phyloP scores from a whole-genome alignment of 495 filamentous ascomycete species.

The Alectoria sarmentosa region DNA sequence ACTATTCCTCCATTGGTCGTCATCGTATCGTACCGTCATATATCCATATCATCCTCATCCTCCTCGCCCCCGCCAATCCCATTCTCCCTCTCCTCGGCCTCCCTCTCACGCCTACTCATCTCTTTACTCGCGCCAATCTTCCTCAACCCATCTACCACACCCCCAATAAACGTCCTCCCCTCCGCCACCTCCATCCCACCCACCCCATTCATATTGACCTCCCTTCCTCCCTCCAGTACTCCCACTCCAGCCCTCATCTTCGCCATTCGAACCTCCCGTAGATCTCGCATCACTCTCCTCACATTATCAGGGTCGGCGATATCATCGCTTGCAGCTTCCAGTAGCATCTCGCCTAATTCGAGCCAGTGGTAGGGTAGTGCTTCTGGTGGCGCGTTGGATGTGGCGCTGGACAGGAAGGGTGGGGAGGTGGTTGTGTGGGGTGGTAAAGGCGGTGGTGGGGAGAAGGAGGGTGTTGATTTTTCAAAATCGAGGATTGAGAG shows the following conservation, averaged over 20 bases:
- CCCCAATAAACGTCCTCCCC: conserved; percentile 72
- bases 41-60: conserved; percentile 36
- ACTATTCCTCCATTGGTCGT: not conserved
- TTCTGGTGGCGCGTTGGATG: conserved; percentile 50
- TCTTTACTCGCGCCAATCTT: conserved; percentile 53
- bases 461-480: conserved; percentile 65
- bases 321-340: conserved; percentile 81
- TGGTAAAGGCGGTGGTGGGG: conserved; percentile 61
- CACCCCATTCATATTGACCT: conserved; percentile 71
- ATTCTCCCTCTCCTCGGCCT: conserved; percentile 40
- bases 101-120: conserved; percentile 46
- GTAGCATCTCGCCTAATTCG: conserved; percentile 75
- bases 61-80: conserved; percentile 25
- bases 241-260: conserved; percentile 76
- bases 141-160: conserved; percentile 82
- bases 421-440: conserved; percentile 40
- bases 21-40: not conserved
- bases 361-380: conserved; percentile 91
- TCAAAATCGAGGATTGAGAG: conserved; percentile 70
- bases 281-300: conserved; percentile 66
- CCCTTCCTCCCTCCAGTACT: conserved; percentile 52
- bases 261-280: conserved; percentile 80
- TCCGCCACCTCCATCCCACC: conserved; percentile 89
- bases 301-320: conserved; percentile 68
- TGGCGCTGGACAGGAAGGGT: conserved; percentile 57